These are phyloP conservation scores for Lachnellula occidentalis DNA, from an alignment of 2,329 filamentous ascomycete genomes.

Conservation along the genomic window DNA sequence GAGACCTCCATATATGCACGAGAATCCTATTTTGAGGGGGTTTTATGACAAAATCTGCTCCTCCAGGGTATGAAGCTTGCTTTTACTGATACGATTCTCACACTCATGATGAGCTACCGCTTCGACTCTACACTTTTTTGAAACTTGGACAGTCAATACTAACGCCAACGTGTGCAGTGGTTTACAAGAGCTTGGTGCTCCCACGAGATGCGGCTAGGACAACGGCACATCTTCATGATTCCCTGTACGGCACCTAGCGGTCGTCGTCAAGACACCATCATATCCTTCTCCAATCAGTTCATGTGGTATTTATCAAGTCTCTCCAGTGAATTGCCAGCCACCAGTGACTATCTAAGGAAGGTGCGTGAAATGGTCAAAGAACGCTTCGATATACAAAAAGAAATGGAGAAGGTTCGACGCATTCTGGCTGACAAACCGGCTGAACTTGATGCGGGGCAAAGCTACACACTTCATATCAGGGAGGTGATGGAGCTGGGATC, in stretches of 20 bases:
- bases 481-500: slow-evolving; percentile 1
- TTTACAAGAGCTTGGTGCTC: slow-evolving; percentile 8
- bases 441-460: neutral
- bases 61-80: neutral
- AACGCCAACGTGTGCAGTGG: neutral
- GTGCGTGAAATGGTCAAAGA: neutral
- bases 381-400: neutral
- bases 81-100: too few species aligned
- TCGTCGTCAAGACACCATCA: neutral
- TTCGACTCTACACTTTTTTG: too few species aligned
- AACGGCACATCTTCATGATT: slow-evolving; percentile 1
- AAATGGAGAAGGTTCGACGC: neutral
- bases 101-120: too few species aligned
- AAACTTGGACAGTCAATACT: neutral
- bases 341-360: neutral
- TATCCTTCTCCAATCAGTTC: neutral
- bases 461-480: neutral
- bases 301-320: neutral
- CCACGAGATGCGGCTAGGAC: slow-evolving; percentile 3
- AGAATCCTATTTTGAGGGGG: neutral
- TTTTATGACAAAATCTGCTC: neutral
- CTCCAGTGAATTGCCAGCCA: neutral
- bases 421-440: neutral
- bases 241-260: neutral
- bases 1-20: neutral